Conservation (phyloP, 352 stramenopile species). For the Globisporangium parvum region DNA sequence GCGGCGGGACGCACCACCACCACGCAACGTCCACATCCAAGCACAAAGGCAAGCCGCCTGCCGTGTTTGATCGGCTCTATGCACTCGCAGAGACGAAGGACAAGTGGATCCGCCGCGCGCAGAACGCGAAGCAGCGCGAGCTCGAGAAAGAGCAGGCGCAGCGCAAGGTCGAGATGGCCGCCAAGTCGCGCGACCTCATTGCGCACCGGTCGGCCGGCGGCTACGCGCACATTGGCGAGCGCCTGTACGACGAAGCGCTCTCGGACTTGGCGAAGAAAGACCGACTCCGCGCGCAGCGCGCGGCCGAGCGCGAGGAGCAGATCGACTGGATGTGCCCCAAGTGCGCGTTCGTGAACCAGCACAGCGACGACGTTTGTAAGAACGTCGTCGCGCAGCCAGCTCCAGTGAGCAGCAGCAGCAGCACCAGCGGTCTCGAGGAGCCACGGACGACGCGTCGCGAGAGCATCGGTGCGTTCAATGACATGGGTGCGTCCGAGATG, state of each 20-base stretch:
- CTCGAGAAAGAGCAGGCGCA: slow-evolving; percentile 36
- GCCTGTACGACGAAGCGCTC: slow-evolving; percentile 67
- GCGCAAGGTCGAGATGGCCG: slow-evolving; percentile 43
- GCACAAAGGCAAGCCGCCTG: slow-evolving; percentile 26
- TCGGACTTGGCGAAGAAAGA: slow-evolving; percentile 61
- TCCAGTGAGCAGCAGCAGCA: background rate
- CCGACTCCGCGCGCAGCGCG: slow-evolving; percentile 34
- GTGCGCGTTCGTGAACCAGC: slow-evolving; percentile 59
- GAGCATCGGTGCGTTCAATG: slow-evolving; percentile 17
- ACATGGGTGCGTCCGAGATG: slow-evolving; percentile 16
- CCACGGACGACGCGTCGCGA: slow-evolving; percentile 6
- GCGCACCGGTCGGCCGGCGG: slow-evolving; percentile 41
- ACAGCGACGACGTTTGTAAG: slow-evolving; percentile 49
- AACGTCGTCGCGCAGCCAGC: slow-evolving; percentile 29
- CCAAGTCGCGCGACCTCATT: slow-evolving; percentile 56
- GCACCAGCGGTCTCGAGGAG: background rate
- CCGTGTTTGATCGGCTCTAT: slow-evolving; percentile 61
- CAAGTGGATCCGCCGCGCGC: slow-evolving; percentile 67
- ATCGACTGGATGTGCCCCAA: slow-evolving; percentile 79
- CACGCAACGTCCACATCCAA: background rate
- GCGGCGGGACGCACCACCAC: background rate
- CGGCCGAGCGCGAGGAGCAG: slow-evolving; percentile 34
- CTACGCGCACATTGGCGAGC: slow-evolving; percentile 62
- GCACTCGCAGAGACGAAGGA: slow-evolving; percentile 61
- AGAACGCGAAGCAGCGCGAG: slow-evolving; percentile 61